Evolutionary conservation across 768 basidiomycete species (phyloP), one percentile per base, ranked within the genome.

Genomic region (Pleurotus sapidus): DNA sequence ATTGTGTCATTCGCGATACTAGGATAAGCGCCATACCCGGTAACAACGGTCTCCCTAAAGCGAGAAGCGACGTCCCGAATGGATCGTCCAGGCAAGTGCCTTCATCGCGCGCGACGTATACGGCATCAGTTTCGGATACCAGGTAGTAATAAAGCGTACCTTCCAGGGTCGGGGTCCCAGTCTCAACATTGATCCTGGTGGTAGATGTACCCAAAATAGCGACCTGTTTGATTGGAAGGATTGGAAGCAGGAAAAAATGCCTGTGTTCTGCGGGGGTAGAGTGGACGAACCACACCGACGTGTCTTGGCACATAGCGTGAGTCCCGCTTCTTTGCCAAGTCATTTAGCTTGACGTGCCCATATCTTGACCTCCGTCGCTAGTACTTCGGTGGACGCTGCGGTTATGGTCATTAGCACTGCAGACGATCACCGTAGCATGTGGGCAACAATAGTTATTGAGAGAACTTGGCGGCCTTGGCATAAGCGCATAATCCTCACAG

Each of bases 91-190:
- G 4, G 15, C 6, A 37, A 18, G 18, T 9, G 42, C 8, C 30
- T 7, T 34, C 8, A 11, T 34, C 30, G 30, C 9, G 30, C 30
- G 30, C 30, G 30, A 34, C 30, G 30, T 11, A 34, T 34, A 11
- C 30, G 30, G 30, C 30, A 34, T 34, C 30, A 34, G 30, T 34
- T 34, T 34, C 30, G 30, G 30, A 11, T 34, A 34, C 30, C 30
- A 20, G 15, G 17, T n/a, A 17, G 17, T 40, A 54, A n/a, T n/a
- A 54, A 39, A 23, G 39, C n/a, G 37, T 54, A 39, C 18, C 9
- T 42, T 54, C 18, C 51, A 54, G 51, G 51, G 51, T 42, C 51
- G 23, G 24, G 51, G 20, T 54, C 51, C 24, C 51, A 54, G 39
- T 24, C 51, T 23, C 38, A 42, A 24, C 34, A 39, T 40, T 23